A percentile compares a stretch with the other conserved stretches of the same genome.
These are phyloP conservation scores for Penicillium egyptiacum DNA, from an alignment of 495 filamentous ascomycete species.

Conservation along the genomic window DNA sequence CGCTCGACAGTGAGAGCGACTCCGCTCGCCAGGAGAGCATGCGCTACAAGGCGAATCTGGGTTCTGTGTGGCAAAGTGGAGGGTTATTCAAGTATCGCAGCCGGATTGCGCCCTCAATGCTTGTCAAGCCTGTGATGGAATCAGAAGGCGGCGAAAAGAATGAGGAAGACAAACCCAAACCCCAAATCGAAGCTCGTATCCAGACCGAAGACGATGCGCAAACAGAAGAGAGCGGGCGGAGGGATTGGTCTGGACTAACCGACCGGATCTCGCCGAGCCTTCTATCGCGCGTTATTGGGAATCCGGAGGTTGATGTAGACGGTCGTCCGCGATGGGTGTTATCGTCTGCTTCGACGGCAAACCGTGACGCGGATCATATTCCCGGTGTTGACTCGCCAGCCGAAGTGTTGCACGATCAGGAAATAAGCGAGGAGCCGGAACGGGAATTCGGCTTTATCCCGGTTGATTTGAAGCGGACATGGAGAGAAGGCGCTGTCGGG, in stretches of 20 bases:
- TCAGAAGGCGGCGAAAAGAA: not conserved
- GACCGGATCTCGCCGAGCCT: conserved; percentile 37
- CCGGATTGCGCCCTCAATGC: conserved; percentile 33
- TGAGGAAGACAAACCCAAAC: not conserved
- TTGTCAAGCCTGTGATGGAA: conserved; percentile 11
- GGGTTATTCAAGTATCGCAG: conserved; percentile 46
- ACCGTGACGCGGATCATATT: conserved; percentile 50
- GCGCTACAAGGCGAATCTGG: conserved; percentile 44
- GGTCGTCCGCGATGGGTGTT: conserved; percentile 44
- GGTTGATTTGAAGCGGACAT: conserved; percentile 60
- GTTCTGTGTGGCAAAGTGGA: conserved; percentile 42
- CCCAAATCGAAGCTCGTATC: conserved; percentile 5
- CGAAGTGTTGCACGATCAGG: conserved; percentile 12
- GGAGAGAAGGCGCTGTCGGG: conserved; percentile 67
- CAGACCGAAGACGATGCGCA: conserved; percentile 30
- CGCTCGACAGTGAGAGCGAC: conserved; percentile 28
- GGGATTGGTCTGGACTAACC: conserved; percentile 47
- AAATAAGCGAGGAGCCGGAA: conserved; percentile 31
- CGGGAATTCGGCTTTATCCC: conserved; percentile 47
- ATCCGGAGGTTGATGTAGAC: conserved; percentile 40
- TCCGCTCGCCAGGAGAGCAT: conserved; percentile 35
- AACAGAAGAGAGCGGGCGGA: conserved; percentile 32
- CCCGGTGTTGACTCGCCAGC: conserved; percentile 42
- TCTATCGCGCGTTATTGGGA: conserved; percentile 42
- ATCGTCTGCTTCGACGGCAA: conserved; percentile 48